Evolutionary conservation across 495 filamentous ascomycete species (phyloP).

Genomic region (Penicillium nucicola): DNA sequence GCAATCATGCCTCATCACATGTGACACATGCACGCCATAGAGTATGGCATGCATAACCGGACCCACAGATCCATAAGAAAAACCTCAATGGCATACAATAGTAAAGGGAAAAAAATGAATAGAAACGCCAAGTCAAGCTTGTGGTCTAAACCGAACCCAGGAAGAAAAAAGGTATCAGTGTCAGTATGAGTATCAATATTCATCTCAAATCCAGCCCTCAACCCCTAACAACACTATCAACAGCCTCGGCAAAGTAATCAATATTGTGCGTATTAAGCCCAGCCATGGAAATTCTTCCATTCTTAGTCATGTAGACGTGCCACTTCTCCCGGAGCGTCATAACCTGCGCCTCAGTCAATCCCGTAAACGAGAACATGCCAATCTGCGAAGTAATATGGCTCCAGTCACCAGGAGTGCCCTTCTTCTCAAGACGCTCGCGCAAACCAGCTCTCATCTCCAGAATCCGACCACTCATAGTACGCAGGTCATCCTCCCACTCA

Average conservation of each 20-base stretch:
- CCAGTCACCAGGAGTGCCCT: constrained; percentile 84
- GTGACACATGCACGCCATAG: constrained; percentile 6
- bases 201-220: constrained; percentile 51
- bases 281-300: constrained; percentile 95
- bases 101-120: constrained; percentile 8
- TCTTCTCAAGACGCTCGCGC: constrained; percentile 70
- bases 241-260: constrained; percentile 84
- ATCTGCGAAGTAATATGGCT: constrained; percentile 98
- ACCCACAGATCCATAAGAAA: not conserved
- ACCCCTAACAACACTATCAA: constrained; percentile 82
- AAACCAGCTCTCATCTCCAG: constrained; percentile 80
- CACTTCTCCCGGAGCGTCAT: constrained; percentile 69
- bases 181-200: not conserved
- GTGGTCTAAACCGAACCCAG: not conserved
- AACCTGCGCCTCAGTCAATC: constrained; percentile 84
- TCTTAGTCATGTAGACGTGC: constrained; percentile 99
- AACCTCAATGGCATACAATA: not conserved
- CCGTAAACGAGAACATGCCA: constrained; percentile 99
- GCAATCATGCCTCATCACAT: constrained; percentile 5
- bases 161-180: not conserved
- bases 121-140: constrained; percentile 6
- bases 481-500: constrained; percentile 92
- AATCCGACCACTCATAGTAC: constrained; percentile 93
- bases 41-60: no score
- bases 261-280: constrained; percentile 89